Base-by-base conservation (phyloP, 345 rosid species). In the Eucalyptus sp. region DNA sequence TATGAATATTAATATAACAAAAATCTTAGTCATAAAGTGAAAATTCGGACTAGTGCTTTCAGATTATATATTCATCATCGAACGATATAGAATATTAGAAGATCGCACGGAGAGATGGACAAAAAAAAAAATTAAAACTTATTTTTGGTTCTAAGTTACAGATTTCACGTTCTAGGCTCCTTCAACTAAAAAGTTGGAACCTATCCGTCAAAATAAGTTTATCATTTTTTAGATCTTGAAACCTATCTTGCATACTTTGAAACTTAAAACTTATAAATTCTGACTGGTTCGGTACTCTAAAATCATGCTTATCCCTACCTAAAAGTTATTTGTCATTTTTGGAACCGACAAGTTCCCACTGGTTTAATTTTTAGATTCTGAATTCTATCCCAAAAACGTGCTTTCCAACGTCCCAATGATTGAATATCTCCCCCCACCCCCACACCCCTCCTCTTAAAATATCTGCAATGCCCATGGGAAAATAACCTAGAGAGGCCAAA, bases 181-280 rank as follows among this genome's bases (percentile, higher is more conserved):
- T 51, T 51, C 20, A 16, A 51, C 3, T 50, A 50, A 50, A 1
- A 16, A 51, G 20, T 52, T 52, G 10, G 1, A 52, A 52, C 4
- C 3, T 52, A 52, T 0, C 1, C 0, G 2, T 52, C 24, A 52
- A 52, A 1, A 52, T 52, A 52, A 52, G 4, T 1, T 52, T 18
- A 52, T 52, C 0, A 52, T 18, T 52, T 52, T 52, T 52, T 18
- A 22, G 10, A 18, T 16, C 0, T 1, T 51, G 0, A 2, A 51
- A 51, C 54, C 1, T 51, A 16, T 16, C 0, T 51, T 51, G 1
- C 0, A 16, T 50, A 50, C 0, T 15, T 15, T 50, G 18, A 15
- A 50, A 50, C 1, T 0, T 0, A 3, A 50, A 15, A 50, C 1
- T 1, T 50, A 50, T 5, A 50, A 0, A 0, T 2, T 50, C 0